These are phyloP conservation scores for Lactifluus subvellereus DNA, from an alignment of 768 basidiomycete genomes.

Conservation along the genomic window DNA sequence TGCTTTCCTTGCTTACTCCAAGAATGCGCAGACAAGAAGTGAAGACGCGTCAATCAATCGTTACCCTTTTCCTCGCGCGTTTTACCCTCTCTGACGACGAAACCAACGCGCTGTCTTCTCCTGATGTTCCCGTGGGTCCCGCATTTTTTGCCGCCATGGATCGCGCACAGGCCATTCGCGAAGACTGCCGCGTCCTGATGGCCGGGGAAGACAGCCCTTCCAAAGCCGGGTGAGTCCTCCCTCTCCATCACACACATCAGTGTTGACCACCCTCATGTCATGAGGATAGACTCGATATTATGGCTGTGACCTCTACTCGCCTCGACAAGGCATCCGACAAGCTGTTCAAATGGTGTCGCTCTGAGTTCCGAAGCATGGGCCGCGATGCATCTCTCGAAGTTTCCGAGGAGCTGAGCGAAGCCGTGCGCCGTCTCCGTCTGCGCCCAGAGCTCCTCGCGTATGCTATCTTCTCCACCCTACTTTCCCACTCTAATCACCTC, in stretches of 20 bases:
- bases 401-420: constrained; percentile 56
- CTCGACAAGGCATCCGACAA: constrained; percentile 91
- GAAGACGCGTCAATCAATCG: constrained; percentile 65
- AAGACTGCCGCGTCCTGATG: constrained; percentile 83
- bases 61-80: constrained; percentile 70
- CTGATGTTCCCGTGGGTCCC: constrained; percentile 68
- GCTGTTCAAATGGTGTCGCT: constrained; percentile 76
- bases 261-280: background rate
- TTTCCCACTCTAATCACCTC: background rate
- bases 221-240: constrained; percentile 54
- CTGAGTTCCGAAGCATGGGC: constrained; percentile 77
- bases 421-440: constrained; percentile 64
- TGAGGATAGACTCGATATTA: constrained; percentile 70
- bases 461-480: constrained; percentile 20
- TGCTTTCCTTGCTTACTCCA: constrained; percentile 7
- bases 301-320: constrained; percentile 71
- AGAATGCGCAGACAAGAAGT: constrained; percentile 51
- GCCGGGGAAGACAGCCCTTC: constrained; percentile 77
- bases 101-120: constrained; percentile 63
- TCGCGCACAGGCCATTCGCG: constrained; percentile 74
- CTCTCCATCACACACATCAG: background rate
- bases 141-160: constrained; percentile 84
- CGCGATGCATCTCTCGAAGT: constrained; percentile 73
- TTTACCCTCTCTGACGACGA: constrained; percentile 82
- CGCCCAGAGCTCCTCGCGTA: constrained; percentile 77